Evolutionary conservation across 2,329 filamentous ascomycete species (phyloP), one percentile per base, ranked within the genome.

Genomic region (Whalleya microplaca): DNA sequence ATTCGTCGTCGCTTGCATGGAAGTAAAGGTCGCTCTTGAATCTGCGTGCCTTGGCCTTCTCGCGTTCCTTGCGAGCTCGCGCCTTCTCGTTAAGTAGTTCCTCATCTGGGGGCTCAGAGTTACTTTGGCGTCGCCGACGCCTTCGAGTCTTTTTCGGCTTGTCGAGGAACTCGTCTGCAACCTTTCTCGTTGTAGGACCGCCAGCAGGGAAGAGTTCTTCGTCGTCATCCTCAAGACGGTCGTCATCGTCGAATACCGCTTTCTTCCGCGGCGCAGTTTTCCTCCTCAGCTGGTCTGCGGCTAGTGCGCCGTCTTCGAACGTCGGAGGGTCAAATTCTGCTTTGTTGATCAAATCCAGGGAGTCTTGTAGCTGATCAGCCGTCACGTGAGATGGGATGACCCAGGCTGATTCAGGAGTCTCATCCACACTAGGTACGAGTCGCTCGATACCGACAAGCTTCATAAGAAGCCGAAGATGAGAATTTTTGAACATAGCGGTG

Each of bases 21-120:
- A 99, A 89, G 66, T 87, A 94, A 41, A 94, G 75, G 21, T 88
- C 87, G 66, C 90, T 96, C 79, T 97, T 98, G 75, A 95, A 89
- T 70, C 89, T 90, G 29, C 80, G 79, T 47, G 86, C 82, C 73
- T 92, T 92, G 67, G 93, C 91, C n/a, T 84, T 77, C 63, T 96
- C 87, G 63, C 84, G 88, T 50, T 87, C 80, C 51, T 84, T 81
- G 40, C 88, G 81, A 52, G 80, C 83, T 12, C 81, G 80, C 12
- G 86, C 85, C 53, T 83, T 83, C 62, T 84, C 85, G 29, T 87
- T 84, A 4, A 90, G 82, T 43, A 87, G 85, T 21, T 87, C 80
- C 3, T 90, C 87, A 3, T 85, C 77, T 7, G 78, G 68, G n/a
- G 71, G 78, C 32, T 77, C 76, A 0, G 71, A 72, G 8, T 80